A percentile compares a stretch with the other conserved stretches of the same genome.
phyloP scores from a whole-genome alignment of 495 filamentous ascomycete genomes.

The Podospora bellae-mahoneyi region DNA sequence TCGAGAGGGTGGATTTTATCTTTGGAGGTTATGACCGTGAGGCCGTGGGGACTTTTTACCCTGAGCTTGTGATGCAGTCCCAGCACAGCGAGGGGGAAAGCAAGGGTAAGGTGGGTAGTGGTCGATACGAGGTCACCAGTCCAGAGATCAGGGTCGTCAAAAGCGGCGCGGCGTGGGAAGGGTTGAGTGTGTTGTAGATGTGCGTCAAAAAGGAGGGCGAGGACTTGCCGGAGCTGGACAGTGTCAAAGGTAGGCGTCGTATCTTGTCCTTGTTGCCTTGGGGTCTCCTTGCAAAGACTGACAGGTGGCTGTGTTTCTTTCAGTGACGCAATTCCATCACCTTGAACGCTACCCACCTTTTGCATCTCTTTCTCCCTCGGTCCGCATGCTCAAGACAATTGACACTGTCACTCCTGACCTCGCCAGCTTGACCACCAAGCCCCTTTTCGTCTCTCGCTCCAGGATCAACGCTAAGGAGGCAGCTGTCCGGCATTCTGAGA shows the following conservation, averaged over 20 bases:
- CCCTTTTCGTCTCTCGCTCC: slow-evolving; percentile 2
- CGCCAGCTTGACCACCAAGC: not conserved
- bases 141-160: not conserved
- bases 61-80: not conserved
- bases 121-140: not conserved
- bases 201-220: not conserved
- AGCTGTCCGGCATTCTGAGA: not conserved
- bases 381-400: not conserved
- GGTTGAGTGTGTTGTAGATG: not conserved
- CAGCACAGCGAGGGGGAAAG: not conserved
- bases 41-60: not conserved
- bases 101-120: not conserved
- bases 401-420: slow-evolving; percentile 2
- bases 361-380: not conserved
- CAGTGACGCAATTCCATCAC: not conserved
- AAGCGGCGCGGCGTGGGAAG: not conserved
- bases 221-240: not conserved
- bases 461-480: not conserved
- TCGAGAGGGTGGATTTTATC: not conserved
- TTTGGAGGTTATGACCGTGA: slow-evolving; percentile 5
- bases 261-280: not conserved
- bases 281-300: not conserved
- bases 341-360: slow-evolving; percentile 1
- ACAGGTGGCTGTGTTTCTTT: not conserved
- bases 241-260: not conserved